Evolutionary conservation across 164 flowering plant genomes (phyloP), one percentile per base, ranked within the genome.

Genomic region (Tetrastigma voinierianum): DNA sequence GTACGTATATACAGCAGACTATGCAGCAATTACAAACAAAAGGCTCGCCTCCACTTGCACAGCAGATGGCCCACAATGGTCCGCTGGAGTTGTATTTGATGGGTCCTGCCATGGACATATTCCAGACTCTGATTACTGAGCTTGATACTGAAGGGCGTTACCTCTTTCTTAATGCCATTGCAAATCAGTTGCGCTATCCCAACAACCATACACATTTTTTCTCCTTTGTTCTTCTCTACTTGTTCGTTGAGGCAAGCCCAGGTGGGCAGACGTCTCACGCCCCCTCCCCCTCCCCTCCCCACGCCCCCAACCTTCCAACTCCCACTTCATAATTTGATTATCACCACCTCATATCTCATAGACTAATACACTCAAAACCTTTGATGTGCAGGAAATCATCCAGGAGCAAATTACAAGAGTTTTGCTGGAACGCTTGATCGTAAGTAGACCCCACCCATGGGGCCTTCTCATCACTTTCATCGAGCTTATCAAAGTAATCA

Each of bases 371-470:
- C n/a, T n/a, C n/a, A n/a, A n/a, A n/a, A 25, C 40, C 40, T 25
- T 7, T 73, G n/a, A 16, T 49, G 19, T 46, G 74, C 86, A 95
- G 97, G 99, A 96, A 67, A 84, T 87, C 57, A 89, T 96, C 74
- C 98, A 96, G 75, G 99, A 96, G 79, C 99, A 96, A 70, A 93
- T 96, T 51, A 91, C 99, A 13, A 84, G 99, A 76, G 99, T 96
- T 10, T 62, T 96, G 71, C 65, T 96, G 71, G 98, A 96, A 70
- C 90, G 98, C 24, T 74, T 96, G 13, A 91, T 93, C 25, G 97
- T 90, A 19, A 90, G 86, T 71, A 81, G 90, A 49, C 98, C 98
- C 51, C 99, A 96, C 78, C 99, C 99, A 0, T 96, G 99, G 99
- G 99, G 99, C n/a, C 89, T 96, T 58, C 82, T 96, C 9, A 86